A percentile compares a stretch with the other conserved stretches of the same genome.
These are phyloP conservation scores for Lachancea mirantina DNA, from an alignment of 805 yeast genomes.

Conservation along the genomic window DNA sequence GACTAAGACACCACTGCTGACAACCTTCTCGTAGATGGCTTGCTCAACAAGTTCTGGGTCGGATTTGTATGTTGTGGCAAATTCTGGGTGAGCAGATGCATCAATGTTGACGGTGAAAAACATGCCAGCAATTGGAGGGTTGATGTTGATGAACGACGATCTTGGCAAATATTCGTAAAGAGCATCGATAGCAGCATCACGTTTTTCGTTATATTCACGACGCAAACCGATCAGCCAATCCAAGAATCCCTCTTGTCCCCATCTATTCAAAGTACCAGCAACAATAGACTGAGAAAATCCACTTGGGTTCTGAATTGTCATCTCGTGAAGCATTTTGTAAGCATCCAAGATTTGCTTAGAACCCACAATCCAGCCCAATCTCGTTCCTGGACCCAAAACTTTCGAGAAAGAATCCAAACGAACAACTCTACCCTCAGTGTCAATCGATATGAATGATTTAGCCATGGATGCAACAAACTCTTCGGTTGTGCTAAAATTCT, in stretches of 20 bases:
- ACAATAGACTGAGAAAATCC: conserved; percentile 73
- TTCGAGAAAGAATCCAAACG: conserved; percentile 88
- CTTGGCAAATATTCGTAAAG: conserved; percentile 46
- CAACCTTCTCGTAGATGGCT: conserved; percentile 53
- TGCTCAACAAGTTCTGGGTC: conserved; percentile 62
- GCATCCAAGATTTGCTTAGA: conserved; percentile 59
- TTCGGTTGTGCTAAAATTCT: conserved; percentile 41
- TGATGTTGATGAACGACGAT: conserved; percentile 29
- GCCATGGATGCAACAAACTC: conserved; percentile 62
- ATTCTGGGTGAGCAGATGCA: conserved; percentile 74
- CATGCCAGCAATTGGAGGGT: conserved; percentile 81
- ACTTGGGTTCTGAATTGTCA: conserved; percentile 68
- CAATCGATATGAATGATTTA: conserved; percentile 67
- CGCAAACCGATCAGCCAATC: conserved; percentile 86
- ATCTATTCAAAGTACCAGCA: conserved; percentile 63
- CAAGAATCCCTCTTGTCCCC: conserved; percentile 87
- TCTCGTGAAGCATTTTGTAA: conserved; percentile 67
- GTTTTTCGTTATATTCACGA: conserved; percentile 75
- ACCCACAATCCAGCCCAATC: conserved; percentile 86
- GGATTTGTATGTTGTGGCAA: conserved; percentile 43
- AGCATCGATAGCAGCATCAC: conserved; percentile 81
- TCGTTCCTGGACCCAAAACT: conserved; percentile 84
- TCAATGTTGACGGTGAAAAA: conserved; percentile 70
- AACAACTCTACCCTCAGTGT: conserved; percentile 81
- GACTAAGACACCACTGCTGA: conserved; percentile 57